These are phyloP conservation scores for Cyclaneusma minus DNA, from an alignment of 2,329 filamentous ascomycete genomes.

Conservation along the genomic window DNA sequence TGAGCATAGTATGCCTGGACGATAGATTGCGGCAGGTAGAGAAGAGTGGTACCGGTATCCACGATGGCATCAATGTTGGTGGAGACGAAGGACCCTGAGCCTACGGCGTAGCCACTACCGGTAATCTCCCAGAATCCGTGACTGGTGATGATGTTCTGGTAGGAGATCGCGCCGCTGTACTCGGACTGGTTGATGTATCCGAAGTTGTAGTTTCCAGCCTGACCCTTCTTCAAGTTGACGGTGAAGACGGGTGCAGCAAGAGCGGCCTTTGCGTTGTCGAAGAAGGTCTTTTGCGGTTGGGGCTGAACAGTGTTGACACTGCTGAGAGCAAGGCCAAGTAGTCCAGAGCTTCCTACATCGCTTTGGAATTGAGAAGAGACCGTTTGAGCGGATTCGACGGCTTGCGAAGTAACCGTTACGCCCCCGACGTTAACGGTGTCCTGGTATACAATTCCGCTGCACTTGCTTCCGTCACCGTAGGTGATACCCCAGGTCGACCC, in stretches of 20 bases:
- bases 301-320: constrained; percentile 1
- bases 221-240: constrained; percentile 28
- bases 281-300: neutral
- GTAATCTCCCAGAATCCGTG: constrained; percentile 39
- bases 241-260: constrained; percentile 31
- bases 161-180: constrained; percentile 35
- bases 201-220: constrained; percentile 32
- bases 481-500: constrained; percentile 6
- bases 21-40: constrained; percentile 16
- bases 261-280: neutral
- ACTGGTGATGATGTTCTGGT: constrained; percentile 27
- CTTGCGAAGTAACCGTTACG: constrained; percentile 3
- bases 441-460: constrained; percentile 4
- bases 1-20: constrained; percentile 18
- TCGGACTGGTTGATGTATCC: constrained; percentile 34
- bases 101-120: constrained; percentile 28
- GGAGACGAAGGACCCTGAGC: constrained; percentile 30
- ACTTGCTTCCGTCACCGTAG: constrained; percentile 16
- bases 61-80: constrained; percentile 14
- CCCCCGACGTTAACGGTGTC: constrained; percentile 5
- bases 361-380: constrained; percentile 7
- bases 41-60: constrained; percentile 23
- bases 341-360: constrained; percentile 26
- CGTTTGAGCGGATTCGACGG: constrained; percentile 5
- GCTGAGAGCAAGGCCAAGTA: constrained; percentile 34